Evolutionary conservation across 169 alveolate genomes (phyloP), one percentile per base, ranked within the genome.

Genomic region (Eimeria zaria): DNA sequence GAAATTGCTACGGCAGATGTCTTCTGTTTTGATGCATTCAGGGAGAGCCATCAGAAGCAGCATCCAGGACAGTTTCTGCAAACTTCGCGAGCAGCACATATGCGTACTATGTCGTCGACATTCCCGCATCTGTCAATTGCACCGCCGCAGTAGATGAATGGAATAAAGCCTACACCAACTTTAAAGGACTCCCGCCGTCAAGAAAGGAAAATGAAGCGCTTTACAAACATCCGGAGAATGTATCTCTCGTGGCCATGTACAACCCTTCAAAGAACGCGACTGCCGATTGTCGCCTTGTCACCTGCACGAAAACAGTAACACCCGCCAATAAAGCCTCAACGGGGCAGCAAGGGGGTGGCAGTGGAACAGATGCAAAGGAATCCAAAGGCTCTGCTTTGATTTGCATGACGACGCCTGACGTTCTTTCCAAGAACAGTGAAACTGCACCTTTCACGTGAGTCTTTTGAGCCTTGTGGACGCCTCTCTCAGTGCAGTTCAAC

Each of bases 231-330:
- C 51, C 16, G 14, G 30, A 74, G 2, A 74, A 74, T 36, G 39
- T 74, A 5, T 74, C 85, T 44, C 41, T 74, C 18, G 85, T 74
- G 11, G 85, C 85, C 5, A 11, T 74, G 85, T 74, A 74, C 85
- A 74, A 74, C 58, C 62, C 85, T 4, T 0, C 9, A 74, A 4
- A 16, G 4, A 39, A 16, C 4, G 62, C 85, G 39, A 24, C 58
- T 74, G 85, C 85, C 33, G 85, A 74, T 36, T 74, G 85, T n/a
- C 51, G 85, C 0, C 36, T 74, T 27, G 53, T 74, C 24, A 74
- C 51, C 36, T 74, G 85, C 85, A 74, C 60, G 7, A 18, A 41
- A 44, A 74, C 36, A 7, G 22, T 46, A 12, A 22, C 24, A 7
- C n/a, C n/a, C n/a, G n/a, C n/a, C n/a, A n/a, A n/a, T n/a, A 14